phyloP scores from a whole-genome alignment of 306 rosid genomes.

The Cyamopsis tetragonoloba region DNA sequence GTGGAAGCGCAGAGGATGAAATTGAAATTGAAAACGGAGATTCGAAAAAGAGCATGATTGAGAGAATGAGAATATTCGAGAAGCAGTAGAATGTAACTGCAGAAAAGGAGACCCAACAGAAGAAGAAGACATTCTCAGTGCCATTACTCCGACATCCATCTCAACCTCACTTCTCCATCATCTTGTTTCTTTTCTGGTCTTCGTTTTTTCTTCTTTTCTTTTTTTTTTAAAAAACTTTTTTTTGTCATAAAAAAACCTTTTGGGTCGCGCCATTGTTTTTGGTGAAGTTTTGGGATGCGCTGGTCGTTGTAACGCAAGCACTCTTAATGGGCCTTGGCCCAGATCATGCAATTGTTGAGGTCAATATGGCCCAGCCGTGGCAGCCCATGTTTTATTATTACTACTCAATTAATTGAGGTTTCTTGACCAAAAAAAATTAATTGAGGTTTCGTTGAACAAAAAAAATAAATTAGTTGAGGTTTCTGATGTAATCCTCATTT shows the following conservation, averaged over 20 bases:
- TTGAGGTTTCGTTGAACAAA: too few species aligned
- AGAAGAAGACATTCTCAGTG: constrained; percentile 7
- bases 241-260: too few species aligned
- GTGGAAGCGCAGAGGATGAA: constrained; percentile 29
- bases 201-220: not conserved
- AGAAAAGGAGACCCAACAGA: constrained; percentile 26
- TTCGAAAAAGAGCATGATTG: constrained; percentile 36
- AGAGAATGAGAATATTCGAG: constrained; percentile 19
- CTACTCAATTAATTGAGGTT: too few species aligned
- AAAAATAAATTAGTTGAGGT: too few species aligned
- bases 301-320: not conserved
- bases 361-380: not conserved
- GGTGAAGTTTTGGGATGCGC: not conserved
- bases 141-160: not conserved
- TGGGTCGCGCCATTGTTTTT: too few species aligned
- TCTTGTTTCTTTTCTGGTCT: constrained; percentile 10
- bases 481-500: too few species aligned
- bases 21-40: constrained; percentile 37
- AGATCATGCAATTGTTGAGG: too few species aligned
- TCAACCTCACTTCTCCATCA: constrained; percentile 18
- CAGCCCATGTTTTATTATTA: not conserved
- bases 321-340: not conserved
- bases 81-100: constrained; percentile 18
- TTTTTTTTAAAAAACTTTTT: not conserved
- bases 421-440: too few species aligned